Evolutionary conservation across 495 filamentous ascomycete species (phyloP).

Genomic region (Penicillium canariense): DNA sequence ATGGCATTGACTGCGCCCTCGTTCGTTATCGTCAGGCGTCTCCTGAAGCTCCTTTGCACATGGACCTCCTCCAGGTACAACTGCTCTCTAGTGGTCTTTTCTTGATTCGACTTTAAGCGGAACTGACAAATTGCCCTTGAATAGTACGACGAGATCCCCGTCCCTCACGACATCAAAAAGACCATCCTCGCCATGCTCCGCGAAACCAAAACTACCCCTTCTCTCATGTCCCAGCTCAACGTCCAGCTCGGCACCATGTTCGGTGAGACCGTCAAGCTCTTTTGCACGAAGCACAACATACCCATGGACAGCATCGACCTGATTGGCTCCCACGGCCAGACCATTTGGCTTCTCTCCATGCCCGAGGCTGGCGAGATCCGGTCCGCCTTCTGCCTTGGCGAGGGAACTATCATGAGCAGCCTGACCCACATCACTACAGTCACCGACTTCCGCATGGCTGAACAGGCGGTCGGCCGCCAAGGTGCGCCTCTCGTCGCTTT

Average conservation of each 20-base stretch:
- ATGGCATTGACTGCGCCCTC: slow-evolving; percentile 47
- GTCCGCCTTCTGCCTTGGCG: slow-evolving; percentile 41
- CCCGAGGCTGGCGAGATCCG: slow-evolving; percentile 40
- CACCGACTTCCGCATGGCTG: slow-evolving; percentile 35
- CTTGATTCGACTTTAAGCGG: slow-evolving; percentile 1
- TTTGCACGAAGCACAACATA: slow-evolving; percentile 38
- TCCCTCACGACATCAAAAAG: slow-evolving; percentile 47
- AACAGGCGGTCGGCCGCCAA: slow-evolving; percentile 34
- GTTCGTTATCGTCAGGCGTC: slow-evolving; percentile 43
- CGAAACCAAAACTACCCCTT: slow-evolving; percentile 44
- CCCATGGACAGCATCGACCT: slow-evolving; percentile 44
- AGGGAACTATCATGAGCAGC: slow-evolving; percentile 34
- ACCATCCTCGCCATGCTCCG: slow-evolving; percentile 49
- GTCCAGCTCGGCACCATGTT: slow-evolving; percentile 46
- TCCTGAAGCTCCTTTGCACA: slow-evolving; percentile 42
- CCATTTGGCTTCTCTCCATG: slow-evolving; percentile 53
- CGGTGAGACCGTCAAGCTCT: slow-evolving; percentile 40
- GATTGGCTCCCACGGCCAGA: slow-evolving; percentile 53
- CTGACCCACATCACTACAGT: slow-evolving; percentile 32
- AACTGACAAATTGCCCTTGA: slow-evolving; percentile 6
- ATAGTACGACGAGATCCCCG: slow-evolving; percentile 31
- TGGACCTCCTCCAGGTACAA: slow-evolving; percentile 33
- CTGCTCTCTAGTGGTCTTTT: slow-evolving; percentile 40
- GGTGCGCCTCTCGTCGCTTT: slow-evolving; percentile 39
- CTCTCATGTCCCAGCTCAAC: slow-evolving; percentile 47